phyloP scores from a whole-genome alignment of 768 basidiomycete genomes.

The Fistulinella prunicolor region DNA sequence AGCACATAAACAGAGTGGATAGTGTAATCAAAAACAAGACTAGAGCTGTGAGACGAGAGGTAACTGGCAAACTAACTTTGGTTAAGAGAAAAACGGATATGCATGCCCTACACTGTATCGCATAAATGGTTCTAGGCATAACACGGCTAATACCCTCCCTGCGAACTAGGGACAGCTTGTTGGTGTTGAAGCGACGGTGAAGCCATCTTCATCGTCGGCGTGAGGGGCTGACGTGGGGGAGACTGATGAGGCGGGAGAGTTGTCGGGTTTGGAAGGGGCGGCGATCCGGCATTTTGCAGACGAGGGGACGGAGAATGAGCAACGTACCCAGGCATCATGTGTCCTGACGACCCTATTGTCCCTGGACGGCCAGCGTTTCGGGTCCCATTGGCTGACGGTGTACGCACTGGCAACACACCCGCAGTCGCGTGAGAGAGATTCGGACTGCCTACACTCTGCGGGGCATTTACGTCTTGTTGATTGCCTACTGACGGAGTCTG shows the following conservation, averaged over 20 bases:
- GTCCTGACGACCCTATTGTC: conserved; percentile 19
- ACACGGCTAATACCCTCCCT: conserved; percentile 47
- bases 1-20: conserved; percentile 37
- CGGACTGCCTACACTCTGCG: conserved; percentile 36
- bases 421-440: conserved; percentile 33
- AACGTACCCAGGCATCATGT: conserved; percentile 36
- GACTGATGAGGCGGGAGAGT: conserved; percentile 40
- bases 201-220: conserved; percentile 50
- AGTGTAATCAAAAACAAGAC: conserved; percentile 34
- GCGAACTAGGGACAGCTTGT: conserved; percentile 48
- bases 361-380: conserved; percentile 39
- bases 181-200: conserved; percentile 58
- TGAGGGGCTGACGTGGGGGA: conserved; percentile 48
- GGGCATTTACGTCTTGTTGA: conserved; percentile 23
- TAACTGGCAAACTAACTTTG: conserved; percentile 9
- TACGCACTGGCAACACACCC: conserved; percentile 39
- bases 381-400: conserved; percentile 58
- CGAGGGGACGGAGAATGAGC: conserved; percentile 49
- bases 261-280: conserved; percentile 44
- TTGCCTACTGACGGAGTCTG: conserved; percentile 21
- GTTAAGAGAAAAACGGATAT: conserved; percentile 10
- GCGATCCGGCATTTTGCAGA: conserved; percentile 43
- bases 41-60: conserved; percentile 20
- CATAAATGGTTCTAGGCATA: conserved; percentile 9
- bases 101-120: conserved; percentile 12